Evolutionary conservation across 495 filamentous ascomycete genomes (phyloP).

Genomic region (Aspergillus nidulans): DNA sequence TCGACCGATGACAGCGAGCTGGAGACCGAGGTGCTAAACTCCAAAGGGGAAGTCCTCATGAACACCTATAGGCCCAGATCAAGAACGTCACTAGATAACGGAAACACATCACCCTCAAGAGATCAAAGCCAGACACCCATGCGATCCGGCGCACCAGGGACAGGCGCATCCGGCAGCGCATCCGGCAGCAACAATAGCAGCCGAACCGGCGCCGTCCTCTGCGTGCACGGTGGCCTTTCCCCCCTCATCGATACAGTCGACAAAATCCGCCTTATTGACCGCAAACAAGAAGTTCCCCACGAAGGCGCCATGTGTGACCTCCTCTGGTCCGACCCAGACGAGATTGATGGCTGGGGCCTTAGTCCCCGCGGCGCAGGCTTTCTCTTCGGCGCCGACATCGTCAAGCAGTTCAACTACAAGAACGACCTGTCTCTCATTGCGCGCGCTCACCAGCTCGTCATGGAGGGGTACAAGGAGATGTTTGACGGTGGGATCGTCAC

Average conservation of each 20-base stretch:
- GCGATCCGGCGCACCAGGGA: constrained; percentile 70
- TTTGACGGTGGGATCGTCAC: constrained; percentile 93
- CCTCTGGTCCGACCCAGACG: constrained; percentile 96
- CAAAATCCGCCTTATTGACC: constrained; percentile 90
- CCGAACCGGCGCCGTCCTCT: constrained; percentile 80
- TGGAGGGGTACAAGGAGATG: constrained; percentile 99
- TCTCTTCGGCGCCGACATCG: constrained; percentile 93
- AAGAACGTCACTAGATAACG: constrained; percentile 25
- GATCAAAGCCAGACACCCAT: constrained; percentile 28
- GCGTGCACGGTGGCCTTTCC: constrained; percentile 90
- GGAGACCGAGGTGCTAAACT: constrained; percentile 89
- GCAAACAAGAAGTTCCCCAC: constrained; percentile 97
- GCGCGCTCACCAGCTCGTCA: constrained; percentile 93
- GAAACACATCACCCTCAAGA: constrained; percentile 43
- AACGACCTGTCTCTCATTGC: constrained; percentile 92
- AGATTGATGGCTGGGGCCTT: constrained; percentile 96
- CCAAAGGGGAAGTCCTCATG: constrained; percentile 69
- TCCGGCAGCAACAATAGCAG: constrained; percentile 52
- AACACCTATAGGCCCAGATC: constrained; percentile 57
- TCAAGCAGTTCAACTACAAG: constrained; percentile 88
- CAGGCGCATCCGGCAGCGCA: constrained; percentile 65
- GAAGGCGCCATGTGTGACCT: constrained; percentile 99
- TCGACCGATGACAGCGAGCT: constrained; percentile 60
- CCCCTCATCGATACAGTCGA: constrained; percentile 91
- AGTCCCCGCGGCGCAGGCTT: constrained; percentile 94